Evolutionary conservation across 257 asterid species (phyloP), one percentile per base, ranked within the genome.

Genomic region (Mitragyna speciosa): DNA sequence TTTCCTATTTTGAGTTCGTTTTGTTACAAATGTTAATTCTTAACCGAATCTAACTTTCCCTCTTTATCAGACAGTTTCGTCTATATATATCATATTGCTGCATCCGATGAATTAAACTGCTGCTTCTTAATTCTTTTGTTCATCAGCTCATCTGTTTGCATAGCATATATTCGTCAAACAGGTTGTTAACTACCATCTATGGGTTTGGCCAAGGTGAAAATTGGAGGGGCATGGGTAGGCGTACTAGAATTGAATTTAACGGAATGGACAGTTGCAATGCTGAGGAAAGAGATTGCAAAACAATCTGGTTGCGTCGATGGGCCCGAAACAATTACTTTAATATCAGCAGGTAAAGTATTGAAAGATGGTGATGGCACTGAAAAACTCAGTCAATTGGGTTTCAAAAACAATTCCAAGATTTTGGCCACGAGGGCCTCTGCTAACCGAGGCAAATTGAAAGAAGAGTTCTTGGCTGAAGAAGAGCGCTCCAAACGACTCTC

Each of bases 211-310:
- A 95, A 95, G 82, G 80, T 95, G 87, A 90, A 87, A 89, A 87
- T 93, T 17, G 99, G 90, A 63, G 99, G 98, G 79, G 85, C 95
- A 31, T 95, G 99, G 99, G 89, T 91, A 80, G 98, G 99, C 49
- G 86, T 91, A 20, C 54, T 95, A 70, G 99, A 95, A 76, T 85
- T 95, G 16, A 93, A 92, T 51, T 79, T 92, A 49, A 97, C 89
- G 7, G 92, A 89, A 20, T 95, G 98, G 97, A 92, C 98, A 4
- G 95, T 93, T 70, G 65, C 88, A 56, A 90, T 85, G 92, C 78
- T 93, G 79, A 87, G 94, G 59, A 83, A 86, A 84, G 98, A 90
- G 81, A 85, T 95, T 17, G 91, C 94, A 5, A 89, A 86, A 80
- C 91, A 94, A 88, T 91, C 96, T 43, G 89, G 87, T 80, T 87